Base-by-base conservation (phyloP, 129 eudicot species). In the Pseudognaphalium luteoalbum region DNA sequence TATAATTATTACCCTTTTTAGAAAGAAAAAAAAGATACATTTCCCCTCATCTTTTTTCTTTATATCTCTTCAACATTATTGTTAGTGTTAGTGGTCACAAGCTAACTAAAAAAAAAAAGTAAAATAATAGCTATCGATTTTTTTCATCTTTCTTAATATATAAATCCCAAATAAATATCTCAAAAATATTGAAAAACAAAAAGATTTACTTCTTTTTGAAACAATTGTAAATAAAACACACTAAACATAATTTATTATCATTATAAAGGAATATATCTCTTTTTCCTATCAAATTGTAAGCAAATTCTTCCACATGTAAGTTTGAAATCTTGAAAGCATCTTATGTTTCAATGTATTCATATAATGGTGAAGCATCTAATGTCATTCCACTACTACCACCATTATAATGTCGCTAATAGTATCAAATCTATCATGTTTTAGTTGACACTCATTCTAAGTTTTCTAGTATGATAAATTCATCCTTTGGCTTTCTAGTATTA, bases 1-100 rank as follows among this genome's bases (percentile, higher is more conserved):
- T 41, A 25, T 57, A 3, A 3, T 30, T 58, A 32, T 71, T 70
- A 68, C 19, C 16, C 59, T 17, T 70, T 71, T 62, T 44, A 62
- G 56, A 78, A 78, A 78, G 77, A 34, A 25, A 78, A 78, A 61
- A 78, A 78, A 70, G 82, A 32, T 44, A 21, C 64, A 32, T 33
- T 47, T 78, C 32, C 16, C 32, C 14, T 75, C 19, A n/a, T 61
- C 37, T 68, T 37, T 51, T 77, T 47, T 62, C 77, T 78, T 71
- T 78, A 29, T 70, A 70, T 70, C 77, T 60, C 56, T 71, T 77
- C 54, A 70, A 61, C 51, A 60, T 61, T 78, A 70, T 60, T 78
- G 77, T 44, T 59, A 29, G 44, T 59, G 39, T 29, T 22, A 58
- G 59, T 44, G 69, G 58, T 69, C 56, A 58, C 5, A 22, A 58